Base-by-base conservation (phyloP, 176 grass and related monocot genomes). In the Stipa capillata region DNA sequence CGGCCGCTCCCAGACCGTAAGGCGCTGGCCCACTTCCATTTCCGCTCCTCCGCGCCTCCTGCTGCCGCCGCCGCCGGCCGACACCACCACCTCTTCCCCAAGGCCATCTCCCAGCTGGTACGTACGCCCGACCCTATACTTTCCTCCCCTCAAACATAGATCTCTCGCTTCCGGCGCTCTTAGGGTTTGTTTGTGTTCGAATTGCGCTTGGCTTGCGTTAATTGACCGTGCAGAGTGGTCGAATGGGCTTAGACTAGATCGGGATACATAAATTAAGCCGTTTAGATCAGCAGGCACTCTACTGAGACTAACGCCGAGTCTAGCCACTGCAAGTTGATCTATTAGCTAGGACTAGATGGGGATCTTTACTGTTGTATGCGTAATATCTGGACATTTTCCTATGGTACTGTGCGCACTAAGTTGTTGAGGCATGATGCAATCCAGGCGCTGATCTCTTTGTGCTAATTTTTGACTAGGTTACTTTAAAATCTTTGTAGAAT, bases 71-170 rank as follows among this genome's bases (percentile, higher is more conserved):
- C 73, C 64, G 78, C 48, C 29, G 88, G 86, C 23, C 61, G 57
- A 39, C 92, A 95, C 82, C 88, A 95, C 61, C 88, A 91, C 80
- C 27, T 95, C 77, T 95, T 99, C 75, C 92, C 96, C 41, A 95
- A 95, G 79, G 92, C 92, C 65, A 93, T 99, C 70, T 84, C 96
- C 45, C 92, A 99, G 79, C 69, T 99, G 85, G 92, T 99, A 85
- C 43, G 44, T 51, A 58, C 56, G 25, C 24, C 24, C 24, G 29
- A 55, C 59, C 57, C 54, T 17, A 27, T 25, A 29, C 9, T 13
- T 5, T 61, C 79, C 27, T 0, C 68, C 49, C 18, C 65, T 29
- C 64, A 2, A 9, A 11, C 60, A 21, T 41, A 27, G 80, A 86
- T 88, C 83, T 65, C 50, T 68, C 12, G 6, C 52, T 41, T 2